Evolutionary conservation across 73 alveolate genomes (phyloP).

Genomic region (Paraurostyla sp.): DNA sequence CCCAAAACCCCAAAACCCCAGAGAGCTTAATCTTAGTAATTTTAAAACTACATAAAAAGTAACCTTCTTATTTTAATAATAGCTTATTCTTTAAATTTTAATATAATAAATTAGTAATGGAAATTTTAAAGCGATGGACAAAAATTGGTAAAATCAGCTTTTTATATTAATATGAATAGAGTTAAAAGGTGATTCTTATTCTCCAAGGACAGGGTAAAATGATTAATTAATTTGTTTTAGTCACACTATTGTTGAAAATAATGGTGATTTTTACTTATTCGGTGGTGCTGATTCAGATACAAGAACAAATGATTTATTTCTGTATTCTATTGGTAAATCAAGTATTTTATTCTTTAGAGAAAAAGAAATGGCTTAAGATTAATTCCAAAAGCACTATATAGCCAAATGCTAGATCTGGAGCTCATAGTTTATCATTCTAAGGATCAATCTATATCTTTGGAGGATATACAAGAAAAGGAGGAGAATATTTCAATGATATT

Average conservation of each 20-base stretch:
- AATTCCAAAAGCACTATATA: background rate
- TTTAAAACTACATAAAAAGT: no score
- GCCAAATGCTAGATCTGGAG: constrained; percentile 71
- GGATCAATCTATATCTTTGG: constrained; percentile 79
- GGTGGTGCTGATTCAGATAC: constrained; percentile 78
- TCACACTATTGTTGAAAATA: constrained; percentile 56
- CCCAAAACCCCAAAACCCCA: no score
- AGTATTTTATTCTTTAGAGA: background rate
- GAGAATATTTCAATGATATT: constrained; percentile 95
- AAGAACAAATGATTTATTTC: constrained; percentile 66
- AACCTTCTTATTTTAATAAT: background rate
- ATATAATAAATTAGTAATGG: background rate
- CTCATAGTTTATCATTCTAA: constrained; percentile 24
- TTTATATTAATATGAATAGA: no score
- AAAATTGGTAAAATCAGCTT: no score
- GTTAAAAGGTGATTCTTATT: constrained; percentile 27
- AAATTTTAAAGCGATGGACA: constrained; percentile 14
- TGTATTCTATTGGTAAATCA: constrained; percentile 28
- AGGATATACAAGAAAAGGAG: constrained; percentile 91
- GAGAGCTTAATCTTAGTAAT: no score
- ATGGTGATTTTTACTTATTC: constrained; percentile 54
- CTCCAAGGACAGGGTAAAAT: constrained; percentile 68
- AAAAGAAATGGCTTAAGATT: constrained; percentile 55
- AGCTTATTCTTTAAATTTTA: background rate
- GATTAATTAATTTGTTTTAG: background rate